Evolutionary conservation across 345 rosid genomes (phyloP).

Genomic region (Hevea brasiliensis): DNA sequence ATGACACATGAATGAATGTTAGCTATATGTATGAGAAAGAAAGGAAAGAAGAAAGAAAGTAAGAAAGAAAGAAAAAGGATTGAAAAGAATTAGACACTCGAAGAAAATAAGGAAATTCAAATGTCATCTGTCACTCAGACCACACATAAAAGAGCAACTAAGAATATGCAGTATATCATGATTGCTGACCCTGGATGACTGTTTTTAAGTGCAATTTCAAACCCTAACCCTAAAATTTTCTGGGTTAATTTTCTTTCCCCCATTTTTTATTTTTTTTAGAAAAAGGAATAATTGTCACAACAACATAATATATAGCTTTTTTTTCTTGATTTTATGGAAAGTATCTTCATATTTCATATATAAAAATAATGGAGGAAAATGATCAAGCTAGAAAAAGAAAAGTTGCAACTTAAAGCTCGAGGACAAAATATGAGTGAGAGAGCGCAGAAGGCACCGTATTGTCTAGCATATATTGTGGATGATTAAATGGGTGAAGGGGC

Average conservation of each 20-base stretch:
- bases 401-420: neutral
- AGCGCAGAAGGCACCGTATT: conserved; percentile 17
- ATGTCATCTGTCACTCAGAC: conserved; percentile 17
- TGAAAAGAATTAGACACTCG: conserved; percentile 28
- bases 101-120: conserved; percentile 38
- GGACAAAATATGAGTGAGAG: conserved; percentile 6
- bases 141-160: neutral
- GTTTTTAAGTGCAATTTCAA: conserved; percentile 12
- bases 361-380: neutral
- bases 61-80: neutral
- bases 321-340: neutral
- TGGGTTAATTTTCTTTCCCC: conserved; percentile 2
- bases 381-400: neutral
- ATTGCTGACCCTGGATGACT: no score
- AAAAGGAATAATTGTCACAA: neutral
- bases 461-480: conserved; percentile 17
- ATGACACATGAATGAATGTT: conserved; percentile 18
- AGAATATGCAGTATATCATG: no score
- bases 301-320: neutral
- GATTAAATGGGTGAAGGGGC: conserved; percentile 12
- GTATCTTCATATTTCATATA: neutral
- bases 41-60: neutral
- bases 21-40: neutral
- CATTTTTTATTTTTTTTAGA: neutral
- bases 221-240: conserved; percentile 36